Evolutionary conservation across 306 rosid genomes (phyloP), one percentile per base, ranked within the genome.

Genomic region (Psophocarpus tetragonolobus): DNA sequence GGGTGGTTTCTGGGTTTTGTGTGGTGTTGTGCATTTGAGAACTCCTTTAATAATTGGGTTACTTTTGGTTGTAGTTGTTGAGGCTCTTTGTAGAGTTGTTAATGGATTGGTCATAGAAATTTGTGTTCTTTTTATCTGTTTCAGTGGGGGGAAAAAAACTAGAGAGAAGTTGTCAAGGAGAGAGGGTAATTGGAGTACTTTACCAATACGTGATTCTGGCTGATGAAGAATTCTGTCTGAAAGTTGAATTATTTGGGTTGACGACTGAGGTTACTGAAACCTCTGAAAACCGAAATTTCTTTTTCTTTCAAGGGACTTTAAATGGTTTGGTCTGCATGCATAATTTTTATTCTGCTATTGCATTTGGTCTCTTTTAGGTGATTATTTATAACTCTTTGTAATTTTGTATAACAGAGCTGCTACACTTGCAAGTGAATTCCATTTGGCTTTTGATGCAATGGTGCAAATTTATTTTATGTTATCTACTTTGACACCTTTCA

Each of bases 91-190:
- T 27, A 27, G 30, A 76, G 77, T 21, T 64, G 54, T 58, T 68
- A 70, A 44, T 64, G 42, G 36, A 51, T 63, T 71, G 53, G 74
- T 73, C 24, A 18, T 62, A 14, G 68, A 80, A 76, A 67, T 15
- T 54, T n/a, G 26, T 48, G 5, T 17, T 26, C 68, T 18, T 61
- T 62, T 48, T 33, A 72, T 77, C 18, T 27, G 65, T 36, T 71
- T 76, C n/a, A 80, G 54, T 90, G 48, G 65, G n/a, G n/a, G n/a
- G n/a, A n/a, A n/a, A 29, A 62, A 33, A 75, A 36, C 21, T 45
- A 11, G 26, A 75, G 68, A 54, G 71, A 65, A 41, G 8, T 71
- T 58, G 71, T 53, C 50, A 18, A 50, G 29, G 51, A 73, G 58
- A 38, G 17, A 39, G 9, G 10, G 33, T 47, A 74, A 57, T 82